Evolutionary conservation across 1,139 yeast genomes (phyloP).

Genomic region (Suhomyces taliae): DNA sequence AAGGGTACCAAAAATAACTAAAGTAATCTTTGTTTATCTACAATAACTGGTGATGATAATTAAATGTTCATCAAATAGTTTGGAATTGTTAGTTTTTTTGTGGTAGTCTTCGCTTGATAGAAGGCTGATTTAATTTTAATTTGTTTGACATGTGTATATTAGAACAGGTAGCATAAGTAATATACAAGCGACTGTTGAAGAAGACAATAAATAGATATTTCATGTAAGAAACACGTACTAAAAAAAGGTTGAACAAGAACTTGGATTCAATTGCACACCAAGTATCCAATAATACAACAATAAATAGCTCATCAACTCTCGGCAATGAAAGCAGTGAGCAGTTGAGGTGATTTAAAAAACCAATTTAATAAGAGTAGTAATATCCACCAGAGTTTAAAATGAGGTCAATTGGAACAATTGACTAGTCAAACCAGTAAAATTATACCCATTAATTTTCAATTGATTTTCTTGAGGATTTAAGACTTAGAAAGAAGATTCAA

Average conservation of each 20-base stretch:
- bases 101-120: background rate
- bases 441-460: background rate
- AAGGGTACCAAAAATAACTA: no score
- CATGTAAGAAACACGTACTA: slow-evolving; percentile 7
- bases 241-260: slow-evolving; percentile 10
- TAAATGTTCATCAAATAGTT: no score
- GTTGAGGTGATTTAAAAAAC: background rate
- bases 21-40: background rate
- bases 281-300: slow-evolving; percentile 1
- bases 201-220: slow-evolving; percentile 9
- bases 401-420: no score
- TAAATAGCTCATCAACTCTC: background rate
- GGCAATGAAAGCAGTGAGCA: no score
- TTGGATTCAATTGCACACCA: slow-evolving; percentile 1
- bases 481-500: slow-evolving; percentile 7
- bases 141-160: slow-evolving; percentile 6
- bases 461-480: background rate
- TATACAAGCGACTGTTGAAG: slow-evolving; percentile 10
- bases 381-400: no score
- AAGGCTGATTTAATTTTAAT: background rate
- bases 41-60: background rate
- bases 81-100: no score
- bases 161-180: slow-evolving; percentile 9
- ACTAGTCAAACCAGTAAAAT: no score
- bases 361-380: no score